Base-by-base conservation (phyloP, 805 yeast genomes). In the Myxozyma mucilagina region DNA sequence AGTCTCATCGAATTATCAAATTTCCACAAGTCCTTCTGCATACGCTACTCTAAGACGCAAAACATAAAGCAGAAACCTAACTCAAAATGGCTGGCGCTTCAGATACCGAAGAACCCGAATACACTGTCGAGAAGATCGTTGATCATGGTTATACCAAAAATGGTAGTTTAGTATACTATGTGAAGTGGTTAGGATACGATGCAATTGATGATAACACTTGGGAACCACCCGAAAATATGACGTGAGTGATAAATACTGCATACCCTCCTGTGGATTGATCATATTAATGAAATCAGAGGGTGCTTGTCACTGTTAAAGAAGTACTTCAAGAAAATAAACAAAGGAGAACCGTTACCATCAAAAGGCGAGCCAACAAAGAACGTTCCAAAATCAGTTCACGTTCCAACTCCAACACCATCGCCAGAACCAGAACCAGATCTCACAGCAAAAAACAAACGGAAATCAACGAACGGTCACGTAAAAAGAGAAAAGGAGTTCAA, bases 171-270 rank as follows among this genome's bases (percentile, higher is more conserved):
- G 20, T 39, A 3, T 50, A 39, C 24, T 39, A 50, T 7, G 45
- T 50, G 36, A 50, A 50, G 39, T 50, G 54, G 54, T 31, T 36
- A 38, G 54, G 54, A 10, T 50, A 50, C 29, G 54, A 50, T 29
- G 35, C 24, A 10, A 24, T 20, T 24, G 20, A 36, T 13, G 53
- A 49, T 32, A 49, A 49, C 24, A 49, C 53, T 24, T 50, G 54
- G 54, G 54, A 50, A 24, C 34, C 54, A 5, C 24, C 18, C 7
- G 10, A 36, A 24, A 50, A 50, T 24, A 24, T 50, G 32, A 32
- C 31, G 54, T 50, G 31, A 32, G 53, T 35, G 13, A 9, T 13
- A 32, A 2, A 8, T 35, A 29, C 36, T 24, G 10, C 9, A 31
- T 29, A 8, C 1, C 7, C 36, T 16, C 16, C 1, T 4, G 36